These are phyloP conservation scores for Ceratopteris richardii DNA, from an alignment of 75 land plant genomes.

Conservation along the genomic window DNA sequence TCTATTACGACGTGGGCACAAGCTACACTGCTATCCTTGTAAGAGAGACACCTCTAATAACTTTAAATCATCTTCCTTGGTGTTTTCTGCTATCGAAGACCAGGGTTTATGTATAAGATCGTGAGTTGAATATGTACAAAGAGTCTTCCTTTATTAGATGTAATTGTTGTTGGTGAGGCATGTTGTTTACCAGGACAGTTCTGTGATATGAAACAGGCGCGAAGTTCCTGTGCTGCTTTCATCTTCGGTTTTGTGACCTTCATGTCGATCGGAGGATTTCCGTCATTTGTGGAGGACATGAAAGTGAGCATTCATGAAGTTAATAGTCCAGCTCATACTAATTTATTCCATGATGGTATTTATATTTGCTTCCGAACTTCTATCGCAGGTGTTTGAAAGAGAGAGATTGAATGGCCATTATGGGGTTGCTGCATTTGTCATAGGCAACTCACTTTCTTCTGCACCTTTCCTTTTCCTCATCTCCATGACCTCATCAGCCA, in stretches of 20 bases:
- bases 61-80: too few relatives aligned
- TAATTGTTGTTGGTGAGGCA: too few relatives aligned
- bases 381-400: constrained; percentile 33
- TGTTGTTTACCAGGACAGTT: neutral
- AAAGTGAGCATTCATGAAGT: constrained; percentile 33
- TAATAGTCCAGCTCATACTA: neutral
- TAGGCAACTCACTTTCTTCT: constrained; percentile 14
- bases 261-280: constrained; percentile 95
- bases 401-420: constrained; percentile 25
- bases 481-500: constrained; percentile 1
- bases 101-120: neutral
- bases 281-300: constrained; percentile 75
- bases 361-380: constrained; percentile 1
- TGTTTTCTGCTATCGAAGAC: too few relatives aligned
- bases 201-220: constrained; percentile 26
- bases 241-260: constrained; percentile 67
- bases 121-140: neutral
- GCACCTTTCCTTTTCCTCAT: constrained; percentile 17
- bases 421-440: constrained; percentile 16
- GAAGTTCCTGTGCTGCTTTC: constrained; percentile 51
- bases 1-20: constrained; percentile 61
- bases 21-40: constrained; percentile 52
- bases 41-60: too few relatives aligned
- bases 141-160: neutral
- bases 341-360: neutral